Percentiles rank a stretch among this genome's conserved stretches.
Evolutionary conservation across 306 rosid species (phyloP).

Genomic region (Parietaria judaica): DNA sequence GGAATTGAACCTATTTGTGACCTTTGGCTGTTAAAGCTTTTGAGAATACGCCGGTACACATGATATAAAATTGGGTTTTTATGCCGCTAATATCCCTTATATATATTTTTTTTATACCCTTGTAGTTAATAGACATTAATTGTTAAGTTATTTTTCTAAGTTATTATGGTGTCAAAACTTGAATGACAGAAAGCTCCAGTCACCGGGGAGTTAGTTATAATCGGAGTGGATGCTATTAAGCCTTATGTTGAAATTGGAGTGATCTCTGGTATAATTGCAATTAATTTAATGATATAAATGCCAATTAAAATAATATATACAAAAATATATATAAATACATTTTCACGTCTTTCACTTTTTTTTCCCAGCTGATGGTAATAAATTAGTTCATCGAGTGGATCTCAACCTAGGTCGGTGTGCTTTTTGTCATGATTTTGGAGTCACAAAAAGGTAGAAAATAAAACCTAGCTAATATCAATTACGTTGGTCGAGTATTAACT

Average conservation of each 20-base stretch:
- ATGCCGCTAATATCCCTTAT: no score
- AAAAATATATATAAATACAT: neutral
- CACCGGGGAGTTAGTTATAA: constrained; percentile 46
- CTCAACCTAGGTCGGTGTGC: constrained; percentile 40
- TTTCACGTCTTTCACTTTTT: neutral
- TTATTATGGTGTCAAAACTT: neutral
- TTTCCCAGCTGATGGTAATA: constrained; percentile 51
- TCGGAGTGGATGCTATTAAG: constrained; percentile 43
- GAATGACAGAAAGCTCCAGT: constrained; percentile 47
- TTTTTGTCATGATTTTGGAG: constrained; percentile 57
- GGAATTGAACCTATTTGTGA: no score
- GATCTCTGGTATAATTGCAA: constrained; percentile 44
- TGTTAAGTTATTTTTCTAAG: neutral
- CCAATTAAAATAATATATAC: no score
- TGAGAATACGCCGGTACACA: no score
- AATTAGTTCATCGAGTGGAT: constrained; percentile 48
- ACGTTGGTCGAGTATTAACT: neutral
- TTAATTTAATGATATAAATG: neutral
- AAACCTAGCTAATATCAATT: neutral
- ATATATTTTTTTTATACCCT: no score
- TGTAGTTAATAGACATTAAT: no score
- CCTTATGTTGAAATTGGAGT: constrained; percentile 53
- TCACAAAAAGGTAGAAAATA: constrained; percentile 41
- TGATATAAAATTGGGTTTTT: no score
- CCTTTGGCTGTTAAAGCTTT: no score